Percentiles rank a stretch among this genome's conserved stretches.
Conservation (phyloP, 495 filamentous ascomycete genomes). For the Podospora australis region DNA sequence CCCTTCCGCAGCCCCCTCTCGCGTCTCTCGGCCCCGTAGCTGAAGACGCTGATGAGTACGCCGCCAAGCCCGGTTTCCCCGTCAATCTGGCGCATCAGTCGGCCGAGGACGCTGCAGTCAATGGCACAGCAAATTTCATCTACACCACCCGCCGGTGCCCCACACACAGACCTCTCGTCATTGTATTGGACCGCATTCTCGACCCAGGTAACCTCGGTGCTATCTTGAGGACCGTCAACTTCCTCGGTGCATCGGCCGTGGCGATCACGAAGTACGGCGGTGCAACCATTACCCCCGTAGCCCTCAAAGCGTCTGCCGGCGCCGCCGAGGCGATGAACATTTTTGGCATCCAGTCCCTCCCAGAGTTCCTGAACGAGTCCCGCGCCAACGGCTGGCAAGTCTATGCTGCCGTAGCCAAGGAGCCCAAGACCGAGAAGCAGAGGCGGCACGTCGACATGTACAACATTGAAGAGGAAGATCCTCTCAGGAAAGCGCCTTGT, state of each 20-base stretch:
- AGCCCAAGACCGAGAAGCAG: slow-evolving; percentile 36
- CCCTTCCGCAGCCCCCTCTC: slow-evolving; percentile 68
- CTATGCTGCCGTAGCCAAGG: slow-evolving; percentile 57
- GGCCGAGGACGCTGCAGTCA: slow-evolving; percentile 62
- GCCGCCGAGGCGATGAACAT: slow-evolving; percentile 73
- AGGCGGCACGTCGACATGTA: slow-evolving; percentile 24
- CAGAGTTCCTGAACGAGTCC: slow-evolving; percentile 61
- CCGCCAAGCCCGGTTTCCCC: slow-evolving; percentile 41
- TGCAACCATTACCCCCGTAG: slow-evolving; percentile 64
- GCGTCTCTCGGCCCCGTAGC: slow-evolving; percentile 46
- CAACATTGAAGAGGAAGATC: slow-evolving; percentile 36
- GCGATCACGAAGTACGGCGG: slow-evolving; percentile 60
- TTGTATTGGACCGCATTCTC: slow-evolving; percentile 76
- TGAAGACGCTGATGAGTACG: slow-evolving; percentile 28
- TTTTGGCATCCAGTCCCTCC: slow-evolving; percentile 57
- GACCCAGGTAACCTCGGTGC: slow-evolving; percentile 88
- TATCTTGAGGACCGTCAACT: slow-evolving; percentile 79
- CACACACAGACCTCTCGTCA: slow-evolving; percentile 63
- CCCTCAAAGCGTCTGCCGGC: slow-evolving; percentile 81
- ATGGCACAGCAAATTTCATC: slow-evolving; percentile 47
- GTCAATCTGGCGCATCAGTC: slow-evolving; percentile 62
- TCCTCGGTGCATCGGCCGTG: slow-evolving; percentile 74
- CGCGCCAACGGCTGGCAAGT: slow-evolving; percentile 71
- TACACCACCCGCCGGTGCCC: slow-evolving; percentile 24
- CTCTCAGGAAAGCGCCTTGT: slow-evolving; percentile 55